Base-by-base conservation (phyloP, 108 stramenopile species). In the Fistulifera solaris region DNA sequence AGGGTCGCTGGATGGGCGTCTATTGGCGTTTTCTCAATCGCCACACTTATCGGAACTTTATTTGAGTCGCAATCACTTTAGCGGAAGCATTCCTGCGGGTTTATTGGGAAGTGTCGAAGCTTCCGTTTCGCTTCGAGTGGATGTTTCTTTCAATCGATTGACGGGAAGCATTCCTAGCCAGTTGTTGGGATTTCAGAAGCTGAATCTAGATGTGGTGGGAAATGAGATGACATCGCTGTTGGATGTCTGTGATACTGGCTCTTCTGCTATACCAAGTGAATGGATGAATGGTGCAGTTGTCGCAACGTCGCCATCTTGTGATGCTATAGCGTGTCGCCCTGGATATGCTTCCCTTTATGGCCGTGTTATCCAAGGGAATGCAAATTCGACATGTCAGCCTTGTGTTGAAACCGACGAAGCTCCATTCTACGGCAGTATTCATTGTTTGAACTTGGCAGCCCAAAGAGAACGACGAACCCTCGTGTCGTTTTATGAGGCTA, bases 281-380 rank as follows among this genome's bases (percentile, higher is more conserved):
- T 82, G 80, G 80, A 51, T 75, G 67, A 49, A 44, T 38, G 84
- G 78, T 28, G 56, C 74, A 22, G 79, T 84, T 1, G 67, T 46
- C 27, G 50, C 60, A 8, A 8, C 31, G 3, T 35, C 31, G 38
- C 68, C 71, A 55, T 52, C 64, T 23, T 92, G 90, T 44, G 84
- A 88, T 63, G 86, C 78, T 5, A 80, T 92, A 56, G 67, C 88
- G n/a, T 92, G 90, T 48, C 81, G 77, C 5, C 50, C 63, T 17
- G 82, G 77, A 4, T 72, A 62, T 12, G 85, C 65, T 58, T 73
- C 73, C 41, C 50, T 18, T 6, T 25, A 55, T 52, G 73, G 73
- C 18, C 50, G 31, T 8, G 31, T 35, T 3, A 35, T 35, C 31
- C 3, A 81, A 39, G 72, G 79, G 43, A 68, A 59, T 46, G 76